Conservation (phyloP, 805 yeast genomes). For the Wickerhamomyces alni region DNA sequence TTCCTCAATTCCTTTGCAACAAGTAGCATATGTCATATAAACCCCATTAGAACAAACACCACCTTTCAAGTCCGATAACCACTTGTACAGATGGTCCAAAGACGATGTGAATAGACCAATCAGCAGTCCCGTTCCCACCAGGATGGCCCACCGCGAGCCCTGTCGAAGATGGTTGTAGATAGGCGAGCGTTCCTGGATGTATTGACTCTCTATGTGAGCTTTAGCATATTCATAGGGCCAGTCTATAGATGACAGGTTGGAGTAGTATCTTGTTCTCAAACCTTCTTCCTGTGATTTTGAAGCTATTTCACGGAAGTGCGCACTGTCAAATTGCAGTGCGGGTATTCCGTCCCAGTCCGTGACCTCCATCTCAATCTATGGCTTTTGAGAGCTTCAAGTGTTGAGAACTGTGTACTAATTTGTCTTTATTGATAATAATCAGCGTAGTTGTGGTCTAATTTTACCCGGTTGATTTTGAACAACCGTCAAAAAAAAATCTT, state of each 20-base stretch:
- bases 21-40: constrained; percentile 20
- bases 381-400: no score
- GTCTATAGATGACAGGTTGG: constrained; percentile 40
- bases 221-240: constrained; percentile 43
- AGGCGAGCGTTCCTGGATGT: background rate
- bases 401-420: no score
- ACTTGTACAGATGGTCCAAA: constrained; percentile 43
- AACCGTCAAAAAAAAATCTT: no score
- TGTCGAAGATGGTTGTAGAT: constrained; percentile 7
- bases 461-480: no score
- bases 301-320: background rate
- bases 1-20: constrained; percentile 24
- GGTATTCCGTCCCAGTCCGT: background rate
- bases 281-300: constrained; percentile 2
- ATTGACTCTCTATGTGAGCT: constrained; percentile 7
- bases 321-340: constrained; percentile 1
- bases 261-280: constrained; percentile 22
- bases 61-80: constrained; percentile 45
- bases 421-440: no score
- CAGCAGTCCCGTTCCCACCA: constrained; percentile 37
- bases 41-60: constrained; percentile 41
- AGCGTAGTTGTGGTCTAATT: no score
- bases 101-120: constrained; percentile 44
- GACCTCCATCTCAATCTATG: no score
- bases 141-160: constrained; percentile 38